Conservation (phyloP, 164 flowering plant species). For the Magnolia sinica region DNA sequence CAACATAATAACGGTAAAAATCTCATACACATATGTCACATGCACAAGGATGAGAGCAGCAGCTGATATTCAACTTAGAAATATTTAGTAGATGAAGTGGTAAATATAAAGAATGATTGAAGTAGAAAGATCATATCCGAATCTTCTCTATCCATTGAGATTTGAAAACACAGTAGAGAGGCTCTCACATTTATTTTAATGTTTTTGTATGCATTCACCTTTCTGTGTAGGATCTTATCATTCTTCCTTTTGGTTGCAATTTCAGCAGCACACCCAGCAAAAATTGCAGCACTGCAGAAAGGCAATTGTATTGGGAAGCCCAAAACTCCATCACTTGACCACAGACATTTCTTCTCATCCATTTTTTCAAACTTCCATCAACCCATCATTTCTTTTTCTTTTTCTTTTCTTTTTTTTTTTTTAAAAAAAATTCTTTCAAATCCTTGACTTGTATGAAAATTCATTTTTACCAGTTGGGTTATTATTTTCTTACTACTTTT, state of each 20-base stretch:
- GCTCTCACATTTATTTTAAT: background rate
- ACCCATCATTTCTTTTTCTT: background rate
- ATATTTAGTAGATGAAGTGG: background rate
- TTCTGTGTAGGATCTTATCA: constrained; percentile 49
- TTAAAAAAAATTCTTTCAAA: background rate
- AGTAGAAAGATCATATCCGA: constrained; percentile 15
- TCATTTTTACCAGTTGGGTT: background rate
- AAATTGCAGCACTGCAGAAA: constrained; percentile 30
- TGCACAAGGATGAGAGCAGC: no score
- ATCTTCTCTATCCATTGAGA: constrained; percentile 18
- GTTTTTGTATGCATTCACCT: constrained; percentile 9
- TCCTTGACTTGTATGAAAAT: background rate
- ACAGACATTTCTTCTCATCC: background rate
- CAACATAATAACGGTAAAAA: no score
- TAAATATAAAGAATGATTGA: constrained; percentile 2
- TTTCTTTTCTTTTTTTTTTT: no score
- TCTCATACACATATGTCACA: no score
- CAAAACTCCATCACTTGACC: constrained; percentile 47
- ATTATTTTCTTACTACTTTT: background rate
- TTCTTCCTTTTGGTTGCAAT: constrained; percentile 47
- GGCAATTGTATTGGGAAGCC: constrained; percentile 40
- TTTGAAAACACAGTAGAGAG: constrained; percentile 14
- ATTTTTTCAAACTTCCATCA: background rate
- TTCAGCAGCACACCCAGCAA: constrained; percentile 48
- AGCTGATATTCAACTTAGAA: no score